Evolutionary conservation across 192 early-diverging fungal species (phyloP).

Genomic region (Backusella westeae): DNA sequence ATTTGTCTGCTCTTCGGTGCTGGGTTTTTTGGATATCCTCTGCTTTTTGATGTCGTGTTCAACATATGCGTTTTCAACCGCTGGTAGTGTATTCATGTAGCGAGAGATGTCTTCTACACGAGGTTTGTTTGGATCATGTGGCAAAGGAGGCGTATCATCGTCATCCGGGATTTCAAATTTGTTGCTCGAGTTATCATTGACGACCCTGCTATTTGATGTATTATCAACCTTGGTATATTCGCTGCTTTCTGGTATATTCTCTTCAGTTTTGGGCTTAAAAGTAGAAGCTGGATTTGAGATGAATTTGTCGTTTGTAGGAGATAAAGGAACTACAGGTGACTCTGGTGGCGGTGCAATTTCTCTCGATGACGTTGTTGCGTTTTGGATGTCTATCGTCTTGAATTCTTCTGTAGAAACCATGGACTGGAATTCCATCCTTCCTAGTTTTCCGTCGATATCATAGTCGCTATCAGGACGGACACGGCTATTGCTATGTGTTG

Average conservation of each 20-base stretch:
- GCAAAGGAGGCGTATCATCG: background rate
- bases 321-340: background rate
- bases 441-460: background rate
- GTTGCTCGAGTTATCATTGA: background rate
- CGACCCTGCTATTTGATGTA: background rate
- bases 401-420: background rate
- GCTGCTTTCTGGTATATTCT: background rate
- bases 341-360: background rate
- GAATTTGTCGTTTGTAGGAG: background rate
- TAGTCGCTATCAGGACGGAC: background rate
- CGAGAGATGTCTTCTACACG: constrained; percentile 10
- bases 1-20: background rate
- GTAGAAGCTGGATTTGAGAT: background rate
- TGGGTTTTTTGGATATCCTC: background rate
- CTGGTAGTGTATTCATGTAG: constrained; percentile 6
- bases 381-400: background rate
- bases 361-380: background rate
- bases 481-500: background rate
- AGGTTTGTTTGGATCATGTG: background rate
- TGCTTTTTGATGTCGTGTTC: background rate
- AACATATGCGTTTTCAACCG: background rate
- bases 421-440: background rate
- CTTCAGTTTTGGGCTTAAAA: background rate
- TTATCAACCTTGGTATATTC: background rate
- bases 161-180: background rate